Conservation (phyloP, 495 filamentous ascomycete species). For the Daldinia grandis region DNA sequence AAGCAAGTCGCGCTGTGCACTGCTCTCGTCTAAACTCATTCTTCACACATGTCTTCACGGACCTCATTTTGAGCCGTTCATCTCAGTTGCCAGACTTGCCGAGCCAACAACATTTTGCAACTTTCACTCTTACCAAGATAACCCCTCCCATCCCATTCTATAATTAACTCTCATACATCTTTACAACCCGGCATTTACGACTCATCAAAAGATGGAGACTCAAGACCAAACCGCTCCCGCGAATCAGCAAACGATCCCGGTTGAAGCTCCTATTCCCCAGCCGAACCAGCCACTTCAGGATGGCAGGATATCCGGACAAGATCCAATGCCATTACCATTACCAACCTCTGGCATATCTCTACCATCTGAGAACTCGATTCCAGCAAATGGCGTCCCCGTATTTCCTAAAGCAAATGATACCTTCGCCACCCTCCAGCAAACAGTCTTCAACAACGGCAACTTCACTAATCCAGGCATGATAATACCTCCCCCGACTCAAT, state of each 20-base stretch:
- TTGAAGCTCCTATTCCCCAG: conserved; percentile 8
- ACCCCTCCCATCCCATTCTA: not conserved
- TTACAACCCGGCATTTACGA: not conserved
- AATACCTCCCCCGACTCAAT: conserved; percentile 31
- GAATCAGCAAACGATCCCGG: conserved; percentile 6
- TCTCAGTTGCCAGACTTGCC: not conserved
- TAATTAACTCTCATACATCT: not conserved
- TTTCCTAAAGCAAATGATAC: conserved; percentile 25
- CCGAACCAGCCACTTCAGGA: conserved; percentile 18
- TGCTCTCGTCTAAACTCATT: conserved; percentile 10
- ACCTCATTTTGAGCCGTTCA: not conserved
- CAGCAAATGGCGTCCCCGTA: conserved; percentile 15
- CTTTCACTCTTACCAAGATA: conserved; percentile 1
- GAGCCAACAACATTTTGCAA: not conserved
- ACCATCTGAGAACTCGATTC: conserved; percentile 13
- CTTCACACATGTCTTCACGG: conserved; percentile 6
- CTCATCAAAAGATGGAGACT: conserved; percentile 23
- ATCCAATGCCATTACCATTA: conserved; percentile 10
- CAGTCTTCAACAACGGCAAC: conserved; percentile 23
- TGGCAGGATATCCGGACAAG: conserved; percentile 10
- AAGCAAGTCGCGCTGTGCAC: not conserved
- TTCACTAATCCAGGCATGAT: conserved; percentile 27
- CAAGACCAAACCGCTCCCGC: conserved; percentile 25
- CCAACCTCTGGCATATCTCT: conserved; percentile 10
- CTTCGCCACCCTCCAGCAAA: conserved; percentile 22